Base-by-base conservation (phyloP, 73 alveolate species). In the Paramecium sexaurelia region DNA sequence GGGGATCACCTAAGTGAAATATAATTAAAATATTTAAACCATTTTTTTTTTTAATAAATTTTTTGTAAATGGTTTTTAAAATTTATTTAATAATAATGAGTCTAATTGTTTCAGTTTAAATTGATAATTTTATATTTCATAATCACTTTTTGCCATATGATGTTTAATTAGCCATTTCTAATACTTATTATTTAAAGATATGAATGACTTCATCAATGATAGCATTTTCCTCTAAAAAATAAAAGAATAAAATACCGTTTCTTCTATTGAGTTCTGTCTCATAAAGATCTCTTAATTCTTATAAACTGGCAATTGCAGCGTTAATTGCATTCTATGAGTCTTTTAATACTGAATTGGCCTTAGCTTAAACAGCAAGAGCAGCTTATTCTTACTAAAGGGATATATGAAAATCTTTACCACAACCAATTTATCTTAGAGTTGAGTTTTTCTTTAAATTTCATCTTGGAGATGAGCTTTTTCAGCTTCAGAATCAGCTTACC, bases 131-230 rank as follows among this genome's bases (percentile, higher is more conserved):
- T 29, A 61, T 61, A 61, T 61, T 22, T 61, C 83, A 61, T 32
- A 61, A 29, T 71, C 86, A 71, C 29, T 71, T 71, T 78, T 78
- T 78, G 43, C 90, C 90, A 78, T 22, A 78, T 6, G 90, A 78
- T 7, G 90, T 41, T 78, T 43, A 9, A 24, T 39, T 45, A 41
- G 90, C 90, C 90, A 78, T 78, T 24, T 78, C 90, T 78, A 78
- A 45, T 5, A 78, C 90, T 43, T 78, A 78, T 27, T 78, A 43
- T 33, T 78, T 78, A 29, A 78, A 78, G 90, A 78, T 78, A 55
- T 78, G 90, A 61, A 78, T 78, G 75, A 78, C 90, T 41, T 78
- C 90, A 78, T 78, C 90, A 78, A 78, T 78, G 41, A 78, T 20
- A 78, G 90, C 90, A 33, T 78, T 78, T 33, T 78, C 90, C 90